Conservation (phyloP, 2,329 filamentous ascomycete species). For the Exophiala viscosa region DNA sequence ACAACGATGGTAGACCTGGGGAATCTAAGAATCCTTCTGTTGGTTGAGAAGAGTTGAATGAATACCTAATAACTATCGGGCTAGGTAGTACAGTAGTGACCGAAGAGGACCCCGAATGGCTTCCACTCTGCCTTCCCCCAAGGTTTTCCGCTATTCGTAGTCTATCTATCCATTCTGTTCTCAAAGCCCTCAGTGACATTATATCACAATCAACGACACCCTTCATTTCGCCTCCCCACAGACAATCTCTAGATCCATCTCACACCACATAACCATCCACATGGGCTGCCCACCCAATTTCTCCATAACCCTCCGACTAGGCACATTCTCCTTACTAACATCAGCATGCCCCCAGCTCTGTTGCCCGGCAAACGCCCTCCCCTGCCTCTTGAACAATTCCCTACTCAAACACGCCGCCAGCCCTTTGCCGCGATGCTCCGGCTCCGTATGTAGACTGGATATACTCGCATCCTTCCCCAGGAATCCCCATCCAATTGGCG, state of each 20-base stretch:
- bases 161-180: too few species aligned
- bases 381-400: constrained; percentile 34
- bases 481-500: constrained; percentile 41
- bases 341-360: constrained; percentile 37
- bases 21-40: too few species aligned
- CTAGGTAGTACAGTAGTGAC: too few species aligned
- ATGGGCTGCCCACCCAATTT: constrained; percentile 39
- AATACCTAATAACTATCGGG: too few species aligned
- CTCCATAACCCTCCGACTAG: constrained; percentile 43
- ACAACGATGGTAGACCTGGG: too few species aligned
- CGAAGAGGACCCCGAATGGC: too few species aligned
- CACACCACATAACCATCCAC: constrained; percentile 39
- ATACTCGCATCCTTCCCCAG: constrained; percentile 38
- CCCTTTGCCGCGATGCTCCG: constrained; percentile 38
- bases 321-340: constrained; percentile 34
- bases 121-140: too few species aligned
- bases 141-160: too few species aligned
- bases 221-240: neutral
- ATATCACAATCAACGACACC: too few species aligned
- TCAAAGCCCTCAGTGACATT: too few species aligned
- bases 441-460: constrained; percentile 40
- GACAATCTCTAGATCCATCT: constrained; percentile 33
- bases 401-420: constrained; percentile 34
- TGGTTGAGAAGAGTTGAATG: too few species aligned
- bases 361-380: constrained; percentile 22